Evolutionary conservation across 257 asterid species (phyloP).

Genomic region (Dorcoceras hygrometricum): DNA sequence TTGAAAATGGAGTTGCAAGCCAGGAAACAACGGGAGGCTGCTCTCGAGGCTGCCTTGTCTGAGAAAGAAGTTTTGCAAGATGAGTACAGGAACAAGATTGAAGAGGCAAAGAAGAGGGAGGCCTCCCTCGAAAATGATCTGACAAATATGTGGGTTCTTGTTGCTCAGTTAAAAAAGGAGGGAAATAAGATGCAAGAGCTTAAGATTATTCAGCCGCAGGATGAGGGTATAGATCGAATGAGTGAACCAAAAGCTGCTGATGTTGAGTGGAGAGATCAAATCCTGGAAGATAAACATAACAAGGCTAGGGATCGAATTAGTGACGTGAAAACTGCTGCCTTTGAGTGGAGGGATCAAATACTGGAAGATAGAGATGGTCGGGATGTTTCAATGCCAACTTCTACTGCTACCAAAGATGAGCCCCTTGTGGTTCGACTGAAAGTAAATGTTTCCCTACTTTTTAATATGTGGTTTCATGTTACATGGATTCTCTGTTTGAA

Average conservation of each 20-base stretch:
- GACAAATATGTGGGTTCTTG: slow-evolving; percentile 99
- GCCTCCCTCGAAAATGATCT: slow-evolving; percentile 86
- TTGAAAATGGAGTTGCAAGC: slow-evolving; percentile 85
- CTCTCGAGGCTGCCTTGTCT: slow-evolving; percentile 82
- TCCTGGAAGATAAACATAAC: slow-evolving; percentile 34
- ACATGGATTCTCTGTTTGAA: slow-evolving; percentile 1
- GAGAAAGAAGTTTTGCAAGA: slow-evolving; percentile 83
- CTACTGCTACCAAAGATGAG: slow-evolving; percentile 57
- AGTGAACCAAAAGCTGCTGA: slow-evolving; percentile 40
- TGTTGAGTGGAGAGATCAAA: slow-evolving; percentile 36
- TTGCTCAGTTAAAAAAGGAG: slow-evolving; percentile 89
- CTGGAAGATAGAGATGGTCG: slow-evolving; percentile 27
- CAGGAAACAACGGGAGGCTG: slow-evolving; percentile 78
- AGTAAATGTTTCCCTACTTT: slow-evolving; percentile 39
- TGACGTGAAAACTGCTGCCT: slow-evolving; percentile 39
- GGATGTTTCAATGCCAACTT: slow-evolving; percentile 36
- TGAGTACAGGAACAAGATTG: slow-evolving; percentile 71
- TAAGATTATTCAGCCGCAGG: slow-evolving; percentile 37
- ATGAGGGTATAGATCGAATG: slow-evolving; percentile 31
- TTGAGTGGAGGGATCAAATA: slow-evolving; percentile 35
- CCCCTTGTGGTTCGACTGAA: slow-evolving; percentile 85
- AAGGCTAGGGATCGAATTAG: slow-evolving; percentile 32
- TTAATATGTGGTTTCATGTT: slow-evolving; percentile 19
- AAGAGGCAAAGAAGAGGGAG: slow-evolving; percentile 88
- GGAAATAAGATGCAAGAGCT: slow-evolving; percentile 41